A percentile compares a stretch with the other conserved stretches of the same genome.
Evolutionary conservation across 2,329 filamentous ascomycete genomes (phyloP).

Genomic region (Fusarium vanettenii): DNA sequence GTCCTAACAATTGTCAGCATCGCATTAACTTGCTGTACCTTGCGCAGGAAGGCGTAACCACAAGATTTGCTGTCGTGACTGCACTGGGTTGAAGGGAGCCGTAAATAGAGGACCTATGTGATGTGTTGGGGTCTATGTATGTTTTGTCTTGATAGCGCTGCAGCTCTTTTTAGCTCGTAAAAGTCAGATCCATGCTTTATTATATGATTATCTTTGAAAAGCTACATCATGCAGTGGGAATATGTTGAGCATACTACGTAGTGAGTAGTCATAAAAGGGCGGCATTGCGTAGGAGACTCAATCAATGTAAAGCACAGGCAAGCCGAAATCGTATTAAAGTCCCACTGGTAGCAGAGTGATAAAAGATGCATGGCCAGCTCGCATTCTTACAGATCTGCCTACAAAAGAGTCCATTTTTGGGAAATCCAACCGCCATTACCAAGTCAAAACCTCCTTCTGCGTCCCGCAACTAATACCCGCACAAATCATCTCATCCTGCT

Average conservation of each 20-base stretch:
- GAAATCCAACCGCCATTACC: not conserved
- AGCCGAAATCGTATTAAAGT: not conserved
- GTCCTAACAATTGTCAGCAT: not conserved
- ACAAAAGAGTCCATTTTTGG: not conserved
- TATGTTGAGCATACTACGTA: not conserved
- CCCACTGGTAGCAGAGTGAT: not conserved
- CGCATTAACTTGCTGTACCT: not conserved
- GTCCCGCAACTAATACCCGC: slow-evolving; percentile 16
- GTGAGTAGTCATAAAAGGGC: not conserved
- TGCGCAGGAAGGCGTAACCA: not conserved
- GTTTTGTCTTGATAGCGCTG: not conserved
- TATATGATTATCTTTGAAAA: not conserved
- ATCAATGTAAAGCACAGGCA: too few species aligned
- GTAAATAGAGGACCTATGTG: not conserved
- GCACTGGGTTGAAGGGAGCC: not conserved
- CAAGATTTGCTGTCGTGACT: not conserved
- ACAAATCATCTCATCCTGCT: slow-evolving; percentile 23
- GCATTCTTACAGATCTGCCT: too few species aligned
- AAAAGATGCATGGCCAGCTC: not conserved
- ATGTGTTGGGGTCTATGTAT: not conserved
- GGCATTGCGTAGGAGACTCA: too few species aligned
- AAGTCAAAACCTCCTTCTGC: slow-evolving; percentile 20
- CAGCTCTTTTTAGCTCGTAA: not conserved
- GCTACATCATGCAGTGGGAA: not conserved
- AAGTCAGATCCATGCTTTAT: not conserved